Base-by-base conservation (phyloP, 2,329 filamentous ascomycete genomes). In the Torrubiella hemipterigena region DNA sequence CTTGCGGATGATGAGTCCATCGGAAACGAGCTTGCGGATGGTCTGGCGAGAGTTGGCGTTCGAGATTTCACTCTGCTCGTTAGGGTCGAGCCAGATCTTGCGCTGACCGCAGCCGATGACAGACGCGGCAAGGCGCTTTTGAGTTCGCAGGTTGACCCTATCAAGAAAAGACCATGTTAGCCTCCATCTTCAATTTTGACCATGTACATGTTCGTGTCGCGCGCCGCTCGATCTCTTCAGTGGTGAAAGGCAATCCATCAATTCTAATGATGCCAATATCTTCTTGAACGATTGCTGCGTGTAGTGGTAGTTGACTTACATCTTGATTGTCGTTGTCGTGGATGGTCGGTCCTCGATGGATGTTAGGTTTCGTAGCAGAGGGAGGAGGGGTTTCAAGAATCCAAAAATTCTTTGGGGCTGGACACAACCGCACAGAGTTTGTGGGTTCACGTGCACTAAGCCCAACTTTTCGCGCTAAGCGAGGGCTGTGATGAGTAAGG, bases 11-110 rank as follows among this genome's bases (percentile, higher is more conserved):
- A 98, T 98, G 65, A 98, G 84, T 72, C 91, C 93, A 93, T 98
- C 93, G 69, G 82, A 74, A 63, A 96, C 80, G 67, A 98, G 84
- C 77, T 98, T 98, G 75, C 93, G 89, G 79, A 98, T 81, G 54
- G 89, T 95, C 76, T 96, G 89, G 60, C 91, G 89, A 58, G 89
- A 96, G 83, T 98, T 98, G 81, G 91, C 91, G 69, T 95, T 96
- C 74, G 83, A 86, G 73, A 98, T 98, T 73, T 98, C 91, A 76
- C 70, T 91, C 71, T 87, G 78, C 76, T 98, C 91, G 67, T 93
- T 96, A 67, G 91, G 91, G 71, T 98, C 91, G 64, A 98, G 87
- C 91, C 91, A 98, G 73, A 98, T 93, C 84, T 98, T 98, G 80
- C 89, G 84, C 83, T 98, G 81, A 65, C 91, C 91, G 74, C 85